Conservation (phyloP, 1,284 basidiomycete species). For the Moniliophthora roreri region DNA sequence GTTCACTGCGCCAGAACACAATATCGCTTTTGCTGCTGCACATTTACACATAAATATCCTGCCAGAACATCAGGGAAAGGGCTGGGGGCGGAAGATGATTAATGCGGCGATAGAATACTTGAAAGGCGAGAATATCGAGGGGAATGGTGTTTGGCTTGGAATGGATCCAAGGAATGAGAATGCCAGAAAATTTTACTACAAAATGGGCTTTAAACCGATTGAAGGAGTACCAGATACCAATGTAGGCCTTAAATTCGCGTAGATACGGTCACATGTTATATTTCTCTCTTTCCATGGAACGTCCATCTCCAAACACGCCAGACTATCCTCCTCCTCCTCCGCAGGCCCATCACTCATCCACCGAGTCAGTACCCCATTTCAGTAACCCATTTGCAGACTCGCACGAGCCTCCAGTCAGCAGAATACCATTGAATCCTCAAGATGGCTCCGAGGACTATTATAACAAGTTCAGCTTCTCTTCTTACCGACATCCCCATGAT, state of each 20-base stretch:
- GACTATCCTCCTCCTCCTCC: slow-evolving; percentile 5
- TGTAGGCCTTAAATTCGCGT: slow-evolving; percentile 49
- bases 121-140: slow-evolving; percentile 40
- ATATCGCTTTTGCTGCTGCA: slow-evolving; percentile 56
- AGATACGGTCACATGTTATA: slow-evolving; percentile 25
- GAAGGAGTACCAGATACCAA: slow-evolving; percentile 45
- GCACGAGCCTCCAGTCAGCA: not conserved
- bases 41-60: slow-evolving; percentile 71
- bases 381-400: not conserved
- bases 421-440: slow-evolving; percentile 13
- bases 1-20: slow-evolving; percentile 42
- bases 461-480: slow-evolving; percentile 40
- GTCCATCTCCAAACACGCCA: not conserved
- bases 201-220: slow-evolving; percentile 53
- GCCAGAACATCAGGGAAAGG: slow-evolving; percentile 55
- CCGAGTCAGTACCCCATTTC: too few species aligned
- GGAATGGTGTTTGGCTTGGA: slow-evolving; percentile 57
- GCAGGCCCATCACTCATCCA: too few species aligned
- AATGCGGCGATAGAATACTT: slow-evolving; percentile 49
- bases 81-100: slow-evolving; percentile 63
- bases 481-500: slow-evolving; percentile 59
- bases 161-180: slow-evolving; percentile 56
- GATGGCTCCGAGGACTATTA: not conserved
- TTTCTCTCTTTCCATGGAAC: not conserved
- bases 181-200: slow-evolving; percentile 58